Evolutionary conservation across 176 grass and related monocot genomes (phyloP), one percentile per base, ranked within the genome.

Genomic region (Musa troglodytarum): DNA sequence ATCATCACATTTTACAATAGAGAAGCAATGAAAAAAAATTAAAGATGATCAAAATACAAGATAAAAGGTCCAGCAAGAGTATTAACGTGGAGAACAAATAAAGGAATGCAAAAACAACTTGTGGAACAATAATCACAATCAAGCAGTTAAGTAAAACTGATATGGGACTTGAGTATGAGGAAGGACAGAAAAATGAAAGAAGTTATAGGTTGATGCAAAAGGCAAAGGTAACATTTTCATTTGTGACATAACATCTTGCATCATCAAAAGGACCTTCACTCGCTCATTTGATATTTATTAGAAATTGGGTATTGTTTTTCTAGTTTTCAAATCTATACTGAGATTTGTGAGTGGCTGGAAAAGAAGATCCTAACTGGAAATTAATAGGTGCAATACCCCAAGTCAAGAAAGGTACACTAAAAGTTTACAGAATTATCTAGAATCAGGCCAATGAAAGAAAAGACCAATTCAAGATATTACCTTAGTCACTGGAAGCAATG

Each of bases 401-500:
- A 70, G 1, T 20, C 16, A 20, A 21, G 68, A 70, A 50, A 43
- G 16, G 0, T n/a, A 20, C 10, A 70, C 11, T 70, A n/a, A n/a
- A 70, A 49, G 49, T 50, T 50, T 50, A 70, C 9, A 51, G 51
- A 50, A 50, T 43, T 49, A 59, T 78, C 78, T 77, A 83, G 24
- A 25, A 78, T 52, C 1, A 78, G 17, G 15, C 8, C 78, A 71
- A 49, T 51, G 49, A 63, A 65, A 4, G 23, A 77, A 64, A 25
- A 20, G 13, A 52, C 1, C 49, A 53, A 63, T 3, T 53, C 43
- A 77, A 5, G 43, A 49, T 53, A 76, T 91, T 95, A 75, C 95
- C 91, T 99, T 99, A 20, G 91, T 91, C 63, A 95, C 89, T 10
- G 88, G 91, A 53, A 99, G 88, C 77, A 99, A 95, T 55, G 96